phyloP scores from a whole-genome alignment of 208 protist species.

The Wallacemonas sp. region DNA sequence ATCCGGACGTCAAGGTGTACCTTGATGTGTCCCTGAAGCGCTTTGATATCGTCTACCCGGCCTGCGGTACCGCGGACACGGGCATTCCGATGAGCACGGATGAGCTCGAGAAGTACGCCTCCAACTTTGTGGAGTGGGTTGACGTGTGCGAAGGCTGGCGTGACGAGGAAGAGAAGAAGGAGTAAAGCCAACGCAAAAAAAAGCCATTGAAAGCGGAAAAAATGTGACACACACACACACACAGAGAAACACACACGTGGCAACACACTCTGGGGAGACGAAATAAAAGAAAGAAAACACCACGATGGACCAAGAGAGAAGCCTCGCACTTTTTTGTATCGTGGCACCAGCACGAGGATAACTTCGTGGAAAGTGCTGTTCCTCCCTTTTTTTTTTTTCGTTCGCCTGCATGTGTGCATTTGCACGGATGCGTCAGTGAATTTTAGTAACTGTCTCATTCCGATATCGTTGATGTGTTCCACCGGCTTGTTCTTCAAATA shows the following conservation, averaged over 20 bases:
- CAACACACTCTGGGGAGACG: no score
- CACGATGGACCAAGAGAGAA: no score
- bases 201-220: background rate
- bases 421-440: no score
- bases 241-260: background rate
- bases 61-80: slow-evolving; percentile 48
- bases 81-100: slow-evolving; percentile 38
- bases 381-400: no score
- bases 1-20: slow-evolving; percentile 55
- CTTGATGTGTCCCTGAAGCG: slow-evolving; percentile 68
- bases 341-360: no score
- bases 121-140: slow-evolving; percentile 72
- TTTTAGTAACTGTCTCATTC: no score
- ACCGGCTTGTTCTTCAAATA: background rate
- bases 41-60: slow-evolving; percentile 55
- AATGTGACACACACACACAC: background rate
- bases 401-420: no score
- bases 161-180: background rate
- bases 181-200: background rate
- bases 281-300: no score
- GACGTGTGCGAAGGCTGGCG: slow-evolving; percentile 58
- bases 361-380: no score
- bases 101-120: slow-evolving; percentile 60
- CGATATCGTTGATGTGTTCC: no score
- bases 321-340: no score